A percentile compares a stretch with the other conserved stretches of the same genome.
Evolutionary conservation across 2,329 filamentous ascomycete genomes (phyloP).

Genomic region (Calonectria pauciramosa): DNA sequence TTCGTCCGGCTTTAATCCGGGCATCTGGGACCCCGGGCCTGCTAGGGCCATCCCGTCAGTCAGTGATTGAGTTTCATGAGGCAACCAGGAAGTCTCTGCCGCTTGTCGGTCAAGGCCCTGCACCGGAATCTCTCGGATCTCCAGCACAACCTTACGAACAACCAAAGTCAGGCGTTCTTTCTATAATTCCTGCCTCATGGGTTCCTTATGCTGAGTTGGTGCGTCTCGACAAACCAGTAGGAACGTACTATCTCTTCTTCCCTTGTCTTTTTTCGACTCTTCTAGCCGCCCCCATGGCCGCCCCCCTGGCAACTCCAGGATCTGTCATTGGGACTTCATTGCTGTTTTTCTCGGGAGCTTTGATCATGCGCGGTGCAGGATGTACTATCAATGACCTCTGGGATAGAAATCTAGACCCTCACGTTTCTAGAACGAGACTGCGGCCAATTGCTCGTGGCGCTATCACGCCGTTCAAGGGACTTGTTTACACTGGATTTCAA

Average conservation of each 20-base stretch:
- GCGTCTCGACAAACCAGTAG: slow-evolving; percentile 84
- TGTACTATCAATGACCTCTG: slow-evolving; percentile 93
- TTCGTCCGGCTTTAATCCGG: slow-evolving; percentile 23
- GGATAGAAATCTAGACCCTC: slow-evolving; percentile 88
- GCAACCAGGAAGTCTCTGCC: slow-evolving; percentile 35
- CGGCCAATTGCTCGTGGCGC: slow-evolving; percentile 87
- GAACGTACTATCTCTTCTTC: slow-evolving; percentile 88
- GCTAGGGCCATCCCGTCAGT: slow-evolving; percentile 31
- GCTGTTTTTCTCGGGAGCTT: slow-evolving; percentile 81
- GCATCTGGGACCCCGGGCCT: slow-evolving; percentile 20
- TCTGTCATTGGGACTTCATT: slow-evolving; percentile 74
- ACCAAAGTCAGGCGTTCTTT: slow-evolving; percentile 80
- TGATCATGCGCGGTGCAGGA: slow-evolving; percentile 89
- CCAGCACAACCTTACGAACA: slow-evolving; percentile 67
- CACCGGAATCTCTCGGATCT: not conserved
- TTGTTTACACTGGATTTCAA: slow-evolving; percentile 82
- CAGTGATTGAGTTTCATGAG: slow-evolving; percentile 43
- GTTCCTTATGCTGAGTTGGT: slow-evolving; percentile 87
- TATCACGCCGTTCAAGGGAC: slow-evolving; percentile 77
- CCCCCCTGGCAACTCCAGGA: slow-evolving; percentile 70
- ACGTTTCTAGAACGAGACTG: slow-evolving; percentile 81
- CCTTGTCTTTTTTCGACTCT: slow-evolving; percentile 89
- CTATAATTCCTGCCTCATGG: slow-evolving; percentile 76
- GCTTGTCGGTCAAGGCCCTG: slow-evolving; percentile 24
- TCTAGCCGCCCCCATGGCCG: slow-evolving; percentile 79